phyloP scores from a whole-genome alignment of 768 basidiomycete genomes.

The Leccinum subgranulosum region DNA sequence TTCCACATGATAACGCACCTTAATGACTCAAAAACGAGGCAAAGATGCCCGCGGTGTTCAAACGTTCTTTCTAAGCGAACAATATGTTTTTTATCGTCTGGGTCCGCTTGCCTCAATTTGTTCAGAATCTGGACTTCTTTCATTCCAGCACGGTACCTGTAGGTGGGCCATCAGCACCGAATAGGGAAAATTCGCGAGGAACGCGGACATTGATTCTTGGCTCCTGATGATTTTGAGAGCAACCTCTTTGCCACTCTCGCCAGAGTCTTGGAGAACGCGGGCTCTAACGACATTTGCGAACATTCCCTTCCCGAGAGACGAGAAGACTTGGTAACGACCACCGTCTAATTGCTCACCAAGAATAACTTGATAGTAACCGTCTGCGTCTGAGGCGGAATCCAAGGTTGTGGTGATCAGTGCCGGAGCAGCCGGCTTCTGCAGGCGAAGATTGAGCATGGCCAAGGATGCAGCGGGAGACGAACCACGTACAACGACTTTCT shows the following conservation, averaged over 20 bases:
- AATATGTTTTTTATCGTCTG: conserved; percentile 95
- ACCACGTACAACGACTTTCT: conserved; percentile 51
- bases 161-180: conserved; percentile 3
- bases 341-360: conserved; percentile 92
- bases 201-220: conserved; percentile 91
- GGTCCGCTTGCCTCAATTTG: conserved; percentile 84
- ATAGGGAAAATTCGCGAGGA: conserved; percentile 1
- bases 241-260: conserved; percentile 67
- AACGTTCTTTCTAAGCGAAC: conserved; percentile 92
- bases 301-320: conserved; percentile 97
- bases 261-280: conserved; percentile 66
- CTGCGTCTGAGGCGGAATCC: conserved; percentile 89
- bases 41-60: conserved; percentile 95
- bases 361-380: conserved; percentile 94
- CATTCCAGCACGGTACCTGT: conserved; percentile 90
- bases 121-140: conserved; percentile 91
- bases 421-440: conserved; percentile 50
- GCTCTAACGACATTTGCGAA: conserved; percentile 96
- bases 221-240: conserved; percentile 96
- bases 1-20: conserved; percentile 50
- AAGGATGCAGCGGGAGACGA: neutral
- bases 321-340: conserved; percentile 92
- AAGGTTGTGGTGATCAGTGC: conserved; percentile 72
- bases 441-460: conserved; percentile 8
- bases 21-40: conserved; percentile 91